phyloP scores from a whole-genome alignment of 371 early-diverging fungal species.

The Dichotomocladium elegans region DNA sequence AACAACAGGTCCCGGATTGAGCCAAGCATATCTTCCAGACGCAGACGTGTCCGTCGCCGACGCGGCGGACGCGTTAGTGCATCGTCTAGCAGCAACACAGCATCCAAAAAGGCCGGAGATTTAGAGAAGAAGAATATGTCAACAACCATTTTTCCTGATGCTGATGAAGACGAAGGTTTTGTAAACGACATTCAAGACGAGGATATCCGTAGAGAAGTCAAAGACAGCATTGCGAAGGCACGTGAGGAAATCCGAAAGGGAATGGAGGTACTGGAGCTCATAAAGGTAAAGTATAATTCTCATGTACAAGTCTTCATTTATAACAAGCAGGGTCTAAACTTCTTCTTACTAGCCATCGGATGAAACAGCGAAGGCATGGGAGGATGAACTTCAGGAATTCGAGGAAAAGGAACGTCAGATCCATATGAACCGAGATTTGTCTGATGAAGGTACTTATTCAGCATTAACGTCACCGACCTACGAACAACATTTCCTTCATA shows the following conservation, averaged over 20 bases:
- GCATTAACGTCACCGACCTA: slow-evolving; percentile 25
- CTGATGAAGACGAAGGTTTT: slow-evolving; percentile 24
- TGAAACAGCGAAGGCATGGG: slow-evolving; percentile 36
- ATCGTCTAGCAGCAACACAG: slow-evolving; percentile 19
- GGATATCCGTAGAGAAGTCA: slow-evolving; percentile 31
- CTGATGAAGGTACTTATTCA: slow-evolving; percentile 37
- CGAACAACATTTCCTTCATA: not conserved
- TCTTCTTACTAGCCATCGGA: slow-evolving; percentile 19
- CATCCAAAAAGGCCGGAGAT: not conserved
- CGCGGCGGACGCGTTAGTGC: slow-evolving; percentile 12
- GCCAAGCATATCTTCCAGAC: not conserved
- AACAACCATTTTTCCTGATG: not conserved
- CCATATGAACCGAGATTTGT: slow-evolving; percentile 14
- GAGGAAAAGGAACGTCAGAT: slow-evolving; percentile 30
- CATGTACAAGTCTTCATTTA: not conserved
- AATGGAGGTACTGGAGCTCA: slow-evolving; percentile 45
- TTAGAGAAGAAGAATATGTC: not conserved
- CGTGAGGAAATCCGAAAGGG: slow-evolving; percentile 57
- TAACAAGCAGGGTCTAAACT: not conserved
- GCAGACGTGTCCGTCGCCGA: slow-evolving; percentile 9
- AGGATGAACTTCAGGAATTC: slow-evolving; percentile 33
- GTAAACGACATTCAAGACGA: slow-evolving; percentile 24
- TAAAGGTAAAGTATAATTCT: slow-evolving; percentile 13
- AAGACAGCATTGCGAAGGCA: slow-evolving; percentile 57
- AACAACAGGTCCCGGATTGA: not conserved